Evolutionary conservation across 2,329 filamentous ascomycete genomes (phyloP).

Genomic region (Tetracladium maxilliforme): DNA sequence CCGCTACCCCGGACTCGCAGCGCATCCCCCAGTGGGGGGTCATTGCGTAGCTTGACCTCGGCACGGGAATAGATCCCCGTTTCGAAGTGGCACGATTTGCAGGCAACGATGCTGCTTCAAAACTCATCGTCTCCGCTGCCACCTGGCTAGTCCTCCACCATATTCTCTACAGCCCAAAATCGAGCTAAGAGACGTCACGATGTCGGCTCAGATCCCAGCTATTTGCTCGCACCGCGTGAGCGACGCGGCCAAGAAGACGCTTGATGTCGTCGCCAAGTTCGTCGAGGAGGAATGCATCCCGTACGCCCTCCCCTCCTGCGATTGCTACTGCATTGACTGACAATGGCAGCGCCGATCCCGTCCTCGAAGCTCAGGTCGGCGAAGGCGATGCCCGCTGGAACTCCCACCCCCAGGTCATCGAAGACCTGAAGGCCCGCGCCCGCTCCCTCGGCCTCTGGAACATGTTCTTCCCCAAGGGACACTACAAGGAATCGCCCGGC

Average conservation of each 20-base stretch:
- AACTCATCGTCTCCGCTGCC: too few relatives aligned
- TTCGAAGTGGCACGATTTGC: too few relatives aligned
- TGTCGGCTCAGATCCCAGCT: too few relatives aligned
- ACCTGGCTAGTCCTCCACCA: too few relatives aligned
- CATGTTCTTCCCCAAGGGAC: constrained; percentile 89
- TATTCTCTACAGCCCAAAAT: too few relatives aligned
- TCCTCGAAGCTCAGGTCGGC: constrained; percentile 70
- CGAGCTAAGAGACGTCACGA: too few relatives aligned
- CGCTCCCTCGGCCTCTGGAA: constrained; percentile 85
- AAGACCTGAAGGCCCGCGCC: constrained; percentile 79
- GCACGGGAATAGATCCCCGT: too few relatives aligned
- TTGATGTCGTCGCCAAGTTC: constrained; percentile 86
- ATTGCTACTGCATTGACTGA: background rate
- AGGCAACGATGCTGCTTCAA: too few relatives aligned
- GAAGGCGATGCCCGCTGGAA: constrained; percentile 66
- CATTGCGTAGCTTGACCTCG: too few relatives aligned
- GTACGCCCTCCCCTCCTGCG: constrained; percentile 11
- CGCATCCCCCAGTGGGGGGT: too few relatives aligned
- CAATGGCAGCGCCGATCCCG: constrained; percentile 61
- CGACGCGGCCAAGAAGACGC: constrained; percentile 67
- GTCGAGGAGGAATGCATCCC: constrained; percentile 92
- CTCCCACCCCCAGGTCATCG: constrained; percentile 64
- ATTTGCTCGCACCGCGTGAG: constrained; percentile 60
- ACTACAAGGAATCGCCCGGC: constrained; percentile 85
- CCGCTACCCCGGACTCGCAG: too few relatives aligned